Base-by-base conservation (phyloP, 2,329 filamentous ascomycete species). In the Ramularia endophylla region DNA sequence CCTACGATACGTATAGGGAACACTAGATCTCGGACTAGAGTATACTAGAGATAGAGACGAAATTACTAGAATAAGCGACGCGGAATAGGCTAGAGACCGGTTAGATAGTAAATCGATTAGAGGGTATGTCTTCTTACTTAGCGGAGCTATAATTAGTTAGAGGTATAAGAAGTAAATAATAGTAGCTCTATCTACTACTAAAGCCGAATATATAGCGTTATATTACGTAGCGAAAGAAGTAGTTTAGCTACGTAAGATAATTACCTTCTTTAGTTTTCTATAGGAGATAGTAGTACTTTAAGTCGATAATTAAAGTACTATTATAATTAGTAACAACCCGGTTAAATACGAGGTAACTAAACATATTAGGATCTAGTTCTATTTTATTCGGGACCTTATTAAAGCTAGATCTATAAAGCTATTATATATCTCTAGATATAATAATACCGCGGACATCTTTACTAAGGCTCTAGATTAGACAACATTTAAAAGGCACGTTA, bases 401-500 rank as follows among this genome's bases (percentile, higher is more conserved):
- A 22, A 39, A 16, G 5, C 31, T 12, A 20, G 20, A 31, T 5
- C 12, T 8, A 39, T 39, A 9, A 31, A 17, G 22, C 13, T 39
- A 9, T 11, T 18, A 7, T 39, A 39, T 22, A 32, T 31, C 8
- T 6, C 27, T 32, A 31, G 37, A 39, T 22, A 12, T n/a, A 28
- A 28, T 30, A 39, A 32, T 20, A 39, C 27, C 7, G 17, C 27
- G 27, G 37, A 39, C 12, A 39, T 39, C 13, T 39, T 39, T 39
- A 39, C 27, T 31, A 39, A 39, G 20, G 37, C 17, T n/a, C 37
- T 39, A 39, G 37, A 39, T 8, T 31, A 32, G 25, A 1, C 12
- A 17, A 39, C 27, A 4, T 39, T 39, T 12, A n/a, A n/a, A n/a
- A n/a, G n/a, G n/a, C n/a, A n/a, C n/a, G n/a, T n/a, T n/a, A n/a